These are phyloP conservation scores for Pseudonitzschia multistriata DNA, from an alignment of 108 stramenopile species.

Conservation along the genomic window DNA sequence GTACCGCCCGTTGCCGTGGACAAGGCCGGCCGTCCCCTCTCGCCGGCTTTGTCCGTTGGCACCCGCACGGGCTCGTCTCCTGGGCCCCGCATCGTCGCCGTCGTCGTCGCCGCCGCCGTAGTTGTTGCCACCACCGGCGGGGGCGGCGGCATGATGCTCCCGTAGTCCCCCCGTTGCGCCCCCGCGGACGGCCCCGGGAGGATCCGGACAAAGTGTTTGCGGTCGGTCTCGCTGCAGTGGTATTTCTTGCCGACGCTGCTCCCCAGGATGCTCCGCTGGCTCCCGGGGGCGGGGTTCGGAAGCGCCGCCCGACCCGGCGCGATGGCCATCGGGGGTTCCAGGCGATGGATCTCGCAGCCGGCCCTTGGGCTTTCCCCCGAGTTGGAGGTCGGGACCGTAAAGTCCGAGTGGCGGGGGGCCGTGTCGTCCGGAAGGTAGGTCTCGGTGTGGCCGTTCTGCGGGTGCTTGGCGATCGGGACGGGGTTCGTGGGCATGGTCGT, in stretches of 20 bases:
- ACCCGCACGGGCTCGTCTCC: neutral
- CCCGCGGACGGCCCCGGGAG: neutral
- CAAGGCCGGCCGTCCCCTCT: neutral
- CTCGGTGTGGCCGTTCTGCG: neutral
- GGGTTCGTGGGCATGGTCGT: neutral
- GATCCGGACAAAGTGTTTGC: neutral
- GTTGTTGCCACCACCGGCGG: neutral
- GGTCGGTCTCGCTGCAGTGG: constrained; percentile 7
- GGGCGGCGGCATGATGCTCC: neutral
- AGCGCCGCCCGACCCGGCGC: too few relatives aligned
- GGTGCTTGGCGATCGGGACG: neutral
- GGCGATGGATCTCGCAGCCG: constrained; percentile 1
- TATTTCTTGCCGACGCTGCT: constrained; percentile 11
- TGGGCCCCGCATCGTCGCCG: too few relatives aligned
- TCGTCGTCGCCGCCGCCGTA: neutral
- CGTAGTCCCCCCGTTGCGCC: constrained; percentile 4
- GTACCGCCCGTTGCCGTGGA: neutral
- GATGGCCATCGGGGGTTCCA: neutral
- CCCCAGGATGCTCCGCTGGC: constrained; percentile 11
- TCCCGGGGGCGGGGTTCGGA: neutral
- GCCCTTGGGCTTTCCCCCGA: too few relatives aligned
- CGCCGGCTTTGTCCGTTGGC: neutral
- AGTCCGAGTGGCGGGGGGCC: constrained; percentile 32
- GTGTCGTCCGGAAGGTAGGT: neutral
- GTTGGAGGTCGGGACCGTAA: constrained; percentile 29